These are phyloP conservation scores for Petunia axillaris DNA, from an alignment of 257 asterid species.

Conservation along the genomic window DNA sequence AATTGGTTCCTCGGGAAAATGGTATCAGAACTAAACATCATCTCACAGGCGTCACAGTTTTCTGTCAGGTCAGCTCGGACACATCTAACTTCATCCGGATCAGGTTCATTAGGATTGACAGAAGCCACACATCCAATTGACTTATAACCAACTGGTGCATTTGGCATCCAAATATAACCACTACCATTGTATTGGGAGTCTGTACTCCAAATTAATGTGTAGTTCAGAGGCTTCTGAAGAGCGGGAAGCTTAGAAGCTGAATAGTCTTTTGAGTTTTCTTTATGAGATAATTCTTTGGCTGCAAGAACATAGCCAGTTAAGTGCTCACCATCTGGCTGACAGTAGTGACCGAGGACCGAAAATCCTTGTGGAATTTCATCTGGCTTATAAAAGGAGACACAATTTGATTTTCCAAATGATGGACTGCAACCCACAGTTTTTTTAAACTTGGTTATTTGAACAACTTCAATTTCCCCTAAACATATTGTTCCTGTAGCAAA, in stretches of 20 bases:
- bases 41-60: constrained; percentile 53
- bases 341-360: constrained; percentile 72
- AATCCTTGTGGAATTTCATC: constrained; percentile 66
- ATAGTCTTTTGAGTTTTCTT: neutral
- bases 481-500: constrained; percentile 71
- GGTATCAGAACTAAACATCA: constrained; percentile 46
- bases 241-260: constrained; percentile 47
- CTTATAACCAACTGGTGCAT: constrained; percentile 70
- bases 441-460: constrained; percentile 57
- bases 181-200: constrained; percentile 42
- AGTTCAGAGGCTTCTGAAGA: constrained; percentile 69
- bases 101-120: constrained; percentile 51
- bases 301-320: constrained; percentile 69
- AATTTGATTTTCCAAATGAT: constrained; percentile 42
- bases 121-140: constrained; percentile 69
- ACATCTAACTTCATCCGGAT: constrained; percentile 63
- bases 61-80: constrained; percentile 77
- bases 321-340: constrained; percentile 59
- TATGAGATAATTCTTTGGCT: constrained; percentile 30
- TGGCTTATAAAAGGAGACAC: constrained; percentile 69
- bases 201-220: constrained; percentile 57
- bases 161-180: constrained; percentile 84
- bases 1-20: constrained; percentile 39
- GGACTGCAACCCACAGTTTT: constrained; percentile 61
- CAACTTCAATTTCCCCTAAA: constrained; percentile 77